Evolutionary conservation across 768 basidiomycete species (phyloP).

Genomic region (Daedaleopsis nitida): DNA sequence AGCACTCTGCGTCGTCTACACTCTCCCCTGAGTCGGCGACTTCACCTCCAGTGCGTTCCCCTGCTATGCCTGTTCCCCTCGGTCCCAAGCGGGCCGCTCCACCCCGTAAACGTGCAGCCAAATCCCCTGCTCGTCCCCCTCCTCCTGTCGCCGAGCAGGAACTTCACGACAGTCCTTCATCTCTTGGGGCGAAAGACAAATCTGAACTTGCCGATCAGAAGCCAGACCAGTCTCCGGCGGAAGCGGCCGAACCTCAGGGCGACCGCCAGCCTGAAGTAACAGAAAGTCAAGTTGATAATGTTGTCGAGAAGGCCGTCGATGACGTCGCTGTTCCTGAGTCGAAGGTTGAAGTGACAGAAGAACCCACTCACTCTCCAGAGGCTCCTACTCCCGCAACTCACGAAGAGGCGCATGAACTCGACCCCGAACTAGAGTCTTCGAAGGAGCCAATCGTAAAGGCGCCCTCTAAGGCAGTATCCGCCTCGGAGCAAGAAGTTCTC

Average conservation of each 20-base stretch:
- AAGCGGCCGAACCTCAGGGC: constrained; percentile 11
- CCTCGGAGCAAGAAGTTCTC: background rate
- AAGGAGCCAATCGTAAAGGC: background rate
- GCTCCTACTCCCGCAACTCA: background rate
- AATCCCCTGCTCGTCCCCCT: constrained; percentile 47
- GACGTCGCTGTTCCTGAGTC: background rate
- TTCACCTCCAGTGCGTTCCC: constrained; percentile 38
- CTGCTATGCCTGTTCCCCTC: constrained; percentile 72
- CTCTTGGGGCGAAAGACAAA: constrained; percentile 11
- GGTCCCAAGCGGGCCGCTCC: constrained; percentile 75
- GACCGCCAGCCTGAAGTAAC: constrained; percentile 19
- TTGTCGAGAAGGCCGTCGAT: constrained; percentile 2
- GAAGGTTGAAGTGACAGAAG: background rate
- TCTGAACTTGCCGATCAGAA: background rate
- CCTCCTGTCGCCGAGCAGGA: constrained; percentile 16
- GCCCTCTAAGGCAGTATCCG: background rate
- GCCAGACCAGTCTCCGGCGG: constrained; percentile 6
- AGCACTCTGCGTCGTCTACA: constrained; percentile 17
- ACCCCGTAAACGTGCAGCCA: constrained; percentile 66
- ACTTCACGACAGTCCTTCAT: constrained; percentile 29
- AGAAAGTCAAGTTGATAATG: constrained; percentile 16
- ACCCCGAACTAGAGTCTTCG: background rate
- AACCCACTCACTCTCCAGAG: background rate
- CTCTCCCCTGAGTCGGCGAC: constrained; percentile 27
- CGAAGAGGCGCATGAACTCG: background rate